A percentile compares a stretch with the other conserved stretches of the same genome.
Evolutionary conservation across 306 rosid species (phyloP).

Genomic region (Carpinus fangiana): DNA sequence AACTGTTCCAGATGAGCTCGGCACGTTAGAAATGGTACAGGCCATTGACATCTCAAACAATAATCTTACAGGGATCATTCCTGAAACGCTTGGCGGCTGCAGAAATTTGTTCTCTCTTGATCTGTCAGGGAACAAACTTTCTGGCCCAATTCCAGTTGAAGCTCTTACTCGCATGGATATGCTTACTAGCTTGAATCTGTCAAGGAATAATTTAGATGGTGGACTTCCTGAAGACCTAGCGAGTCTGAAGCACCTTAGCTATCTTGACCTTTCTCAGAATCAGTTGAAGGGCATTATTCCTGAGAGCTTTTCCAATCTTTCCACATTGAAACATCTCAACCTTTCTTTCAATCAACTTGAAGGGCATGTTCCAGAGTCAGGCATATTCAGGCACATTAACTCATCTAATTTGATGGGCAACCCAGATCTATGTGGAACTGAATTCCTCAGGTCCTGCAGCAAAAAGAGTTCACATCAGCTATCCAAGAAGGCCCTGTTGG

Average conservation of each 20-base stretch:
- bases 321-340: conserved; percentile 60
- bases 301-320: conserved; percentile 46
- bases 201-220: conserved; percentile 67
- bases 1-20: conserved; percentile 64
- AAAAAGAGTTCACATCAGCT: conserved; percentile 33
- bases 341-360: conserved; percentile 79
- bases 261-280: conserved; percentile 82
- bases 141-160: conserved; percentile 71
- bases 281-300: conserved; percentile 65
- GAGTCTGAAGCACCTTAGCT: conserved; percentile 51
- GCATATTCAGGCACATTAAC: conserved; percentile 55
- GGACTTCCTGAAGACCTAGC: conserved; percentile 53
- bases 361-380: conserved; percentile 64
- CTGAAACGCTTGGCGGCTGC: conserved; percentile 55
- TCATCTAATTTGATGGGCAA: conserved; percentile 64
- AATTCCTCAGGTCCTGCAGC: conserved; percentile 47
- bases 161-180: conserved; percentile 45
- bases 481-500: conserved; percentile 49
- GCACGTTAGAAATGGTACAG: conserved; percentile 66
- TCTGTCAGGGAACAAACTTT: conserved; percentile 69
- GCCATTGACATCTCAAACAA: conserved; percentile 82
- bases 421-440: conserved; percentile 68
- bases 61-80: conserved; percentile 69
- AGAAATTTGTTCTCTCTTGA: conserved; percentile 69
- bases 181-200: conserved; percentile 68